Evolutionary conservation across 1,284 basidiomycete species (phyloP), one percentile per base, ranked within the genome.

Genomic region (Phlebopus sp.): DNA sequence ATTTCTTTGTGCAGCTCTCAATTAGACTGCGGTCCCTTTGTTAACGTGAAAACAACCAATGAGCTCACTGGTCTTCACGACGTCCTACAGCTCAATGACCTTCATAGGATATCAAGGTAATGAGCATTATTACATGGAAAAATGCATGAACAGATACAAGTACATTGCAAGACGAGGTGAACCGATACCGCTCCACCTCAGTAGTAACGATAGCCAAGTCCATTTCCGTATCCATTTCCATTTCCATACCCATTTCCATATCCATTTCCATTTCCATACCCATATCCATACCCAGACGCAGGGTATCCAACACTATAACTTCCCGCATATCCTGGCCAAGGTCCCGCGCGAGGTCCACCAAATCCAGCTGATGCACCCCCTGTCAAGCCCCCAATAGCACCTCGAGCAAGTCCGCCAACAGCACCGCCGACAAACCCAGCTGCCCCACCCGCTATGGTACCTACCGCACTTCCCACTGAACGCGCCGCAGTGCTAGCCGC

Each of bases 361-460:
- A 36, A 27, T 13, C 19, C 44, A 10, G 19, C 17, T 13, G 42
- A 35, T 15, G 36, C 34, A 31, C 47, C 47, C 4, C 42, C 42
- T 14, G 25, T 30, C 19, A 23, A 23, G 21, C 21, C 21, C 4
- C 21, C 21, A 23, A 23, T 23, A 23, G 47, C 36, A 6, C 47
- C 43, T 31, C 36, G 34, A 14, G 36, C 15, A 4, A 45, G 36
- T 21, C 47, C 47, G 11, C 36, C 47, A 17, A 39, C 36, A 13
- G 37, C 42, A 4, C 47, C 42, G n/a, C 42, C 47, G 13, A 44
- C 42, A 37, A 38, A 21, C 2, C 47, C 47, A 30, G 10, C 42
- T 17, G 36, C 36, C 9, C 42, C 47, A 21, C 46, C 46, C 14
- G 46, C 30, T 4, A 42, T 19, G 14, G 39, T 39, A 5, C 46